These are phyloP conservation scores for Mayamaea pseudoterrestris DNA, from an alignment of 108 stramenopile species.

Conservation along the genomic window DNA sequence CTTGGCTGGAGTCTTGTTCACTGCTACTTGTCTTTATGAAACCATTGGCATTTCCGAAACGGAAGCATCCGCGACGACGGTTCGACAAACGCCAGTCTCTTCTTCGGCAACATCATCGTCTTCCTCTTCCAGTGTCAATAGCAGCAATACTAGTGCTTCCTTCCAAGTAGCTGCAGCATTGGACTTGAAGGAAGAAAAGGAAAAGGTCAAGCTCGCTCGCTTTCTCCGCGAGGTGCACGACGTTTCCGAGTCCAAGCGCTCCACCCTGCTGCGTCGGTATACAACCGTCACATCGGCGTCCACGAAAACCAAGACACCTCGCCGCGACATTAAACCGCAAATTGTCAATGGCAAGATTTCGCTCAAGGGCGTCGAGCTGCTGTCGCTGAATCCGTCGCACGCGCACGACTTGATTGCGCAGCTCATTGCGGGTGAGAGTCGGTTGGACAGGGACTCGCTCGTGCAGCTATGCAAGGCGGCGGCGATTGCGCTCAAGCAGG, in stretches of 20 bases:
- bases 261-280: background rate
- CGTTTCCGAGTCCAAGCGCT: background rate
- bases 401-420: background rate
- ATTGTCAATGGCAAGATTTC: background rate
- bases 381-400: background rate
- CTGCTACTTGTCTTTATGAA: too few relatives aligned
- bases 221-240: conserved; percentile 7
- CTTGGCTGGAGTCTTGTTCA: too few relatives aligned
- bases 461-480: background rate
- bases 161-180: conserved; percentile 5
- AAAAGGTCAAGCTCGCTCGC: conserved; percentile 8
- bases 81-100: background rate
- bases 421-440: background rate
- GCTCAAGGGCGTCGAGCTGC: conserved; percentile 3
- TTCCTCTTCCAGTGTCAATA: background rate
- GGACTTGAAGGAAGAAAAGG: conserved; percentile 12
- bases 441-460: background rate
- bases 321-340: too few relatives aligned
- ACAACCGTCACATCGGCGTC: background rate
- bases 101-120: background rate
- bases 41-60: too few relatives aligned
- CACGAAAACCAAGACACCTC: background rate
- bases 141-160: background rate
- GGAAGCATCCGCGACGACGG: background rate
- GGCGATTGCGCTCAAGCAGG: background rate